phyloP scores from a whole-genome alignment of 2,329 filamentous ascomycete species.

The Scytalidium lignicola region DNA sequence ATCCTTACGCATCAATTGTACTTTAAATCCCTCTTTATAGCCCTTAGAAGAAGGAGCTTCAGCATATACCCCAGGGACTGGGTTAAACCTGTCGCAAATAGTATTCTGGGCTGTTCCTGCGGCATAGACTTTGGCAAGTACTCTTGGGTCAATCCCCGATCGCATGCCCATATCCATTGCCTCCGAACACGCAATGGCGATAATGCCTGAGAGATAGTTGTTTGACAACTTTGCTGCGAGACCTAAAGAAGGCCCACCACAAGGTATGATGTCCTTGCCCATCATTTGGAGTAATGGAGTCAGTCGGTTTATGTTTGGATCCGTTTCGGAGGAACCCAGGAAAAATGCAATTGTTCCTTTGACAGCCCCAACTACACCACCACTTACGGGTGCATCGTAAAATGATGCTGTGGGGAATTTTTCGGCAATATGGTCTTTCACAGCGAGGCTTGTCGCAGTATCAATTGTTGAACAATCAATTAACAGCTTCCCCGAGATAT shows the following conservation, averaged over 20 bases:
- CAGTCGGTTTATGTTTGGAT: constrained; percentile 37
- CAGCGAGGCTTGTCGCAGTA: constrained; percentile 46
- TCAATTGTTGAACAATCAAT: constrained; percentile 73
- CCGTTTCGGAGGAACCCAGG: constrained; percentile 24
- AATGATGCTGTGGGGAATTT: constrained; percentile 18
- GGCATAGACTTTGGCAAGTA: constrained; percentile 46
- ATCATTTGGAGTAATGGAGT: constrained; percentile 42
- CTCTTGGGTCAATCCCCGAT: constrained; percentile 48
- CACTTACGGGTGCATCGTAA: constrained; percentile 33
- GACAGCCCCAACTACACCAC: constrained; percentile 28
- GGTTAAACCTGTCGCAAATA: constrained; percentile 29
- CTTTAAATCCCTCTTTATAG: constrained; percentile 48
- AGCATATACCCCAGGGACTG: constrained; percentile 29
- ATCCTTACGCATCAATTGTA: constrained; percentile 56
- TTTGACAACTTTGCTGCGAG: constrained; percentile 56
- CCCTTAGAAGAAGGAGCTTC: constrained; percentile 24
- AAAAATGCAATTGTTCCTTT: constrained; percentile 33
- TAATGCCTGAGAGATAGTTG: constrained; percentile 55
- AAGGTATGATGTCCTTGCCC: constrained; percentile 49
- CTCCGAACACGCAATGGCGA: constrained; percentile 53
- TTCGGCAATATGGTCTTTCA: constrained; percentile 5
- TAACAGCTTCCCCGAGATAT: constrained; percentile 44
- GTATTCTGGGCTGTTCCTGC: constrained; percentile 36
- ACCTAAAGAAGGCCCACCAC: constrained; percentile 49
- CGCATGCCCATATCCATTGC: constrained; percentile 57